phyloP scores from a whole-genome alignment of 345 rosid genomes.

The Eucalyptus shirleyi region DNA sequence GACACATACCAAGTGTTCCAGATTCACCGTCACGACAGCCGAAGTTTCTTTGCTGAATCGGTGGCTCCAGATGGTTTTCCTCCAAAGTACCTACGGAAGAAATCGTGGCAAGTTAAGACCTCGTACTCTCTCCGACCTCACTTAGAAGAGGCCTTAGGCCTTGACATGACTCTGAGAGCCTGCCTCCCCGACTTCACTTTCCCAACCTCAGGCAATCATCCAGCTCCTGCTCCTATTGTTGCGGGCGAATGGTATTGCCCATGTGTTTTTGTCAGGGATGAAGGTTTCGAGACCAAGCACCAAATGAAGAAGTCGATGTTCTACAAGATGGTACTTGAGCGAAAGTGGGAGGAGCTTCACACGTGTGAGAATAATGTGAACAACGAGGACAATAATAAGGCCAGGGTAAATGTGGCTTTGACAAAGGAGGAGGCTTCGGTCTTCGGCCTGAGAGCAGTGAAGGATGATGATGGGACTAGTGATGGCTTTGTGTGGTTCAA shows the following conservation, averaged over 20 bases:
- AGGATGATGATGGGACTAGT: constrained; percentile 4
- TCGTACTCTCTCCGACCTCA: constrained; percentile 15
- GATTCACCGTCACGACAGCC: constrained; percentile 27
- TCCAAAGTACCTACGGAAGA: constrained; percentile 38
- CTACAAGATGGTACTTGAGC: constrained; percentile 52
- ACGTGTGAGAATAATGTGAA: constrained; percentile 11
- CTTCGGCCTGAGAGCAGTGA: constrained; percentile 31
- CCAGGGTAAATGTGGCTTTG: constrained; percentile 19
- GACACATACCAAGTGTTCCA: constrained; percentile 49
- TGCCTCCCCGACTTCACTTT: constrained; percentile 43
- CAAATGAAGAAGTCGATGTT: constrained; percentile 50
- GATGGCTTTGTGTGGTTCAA: constrained; percentile 53
- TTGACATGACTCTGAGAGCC: constrained; percentile 34
- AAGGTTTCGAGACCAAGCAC: constrained; percentile 2
- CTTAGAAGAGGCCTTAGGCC: constrained; percentile 54
- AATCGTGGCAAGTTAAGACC: constrained; percentile 47
- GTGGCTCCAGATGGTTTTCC: constrained; percentile 43
- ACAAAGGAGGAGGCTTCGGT: constrained; percentile 26
- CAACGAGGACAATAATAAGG: not conserved
- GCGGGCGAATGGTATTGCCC: constrained; percentile 86
- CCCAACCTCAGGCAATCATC: constrained; percentile 15
- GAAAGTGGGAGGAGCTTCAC: constrained; percentile 58
- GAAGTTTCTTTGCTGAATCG: constrained; percentile 40
- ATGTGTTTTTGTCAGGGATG: constrained; percentile 52
- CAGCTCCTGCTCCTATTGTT: constrained; percentile 1